These are phyloP conservation scores for Achlya hypogyna DNA, from an alignment of 352 stramenopile species.

Conservation along the genomic window DNA sequence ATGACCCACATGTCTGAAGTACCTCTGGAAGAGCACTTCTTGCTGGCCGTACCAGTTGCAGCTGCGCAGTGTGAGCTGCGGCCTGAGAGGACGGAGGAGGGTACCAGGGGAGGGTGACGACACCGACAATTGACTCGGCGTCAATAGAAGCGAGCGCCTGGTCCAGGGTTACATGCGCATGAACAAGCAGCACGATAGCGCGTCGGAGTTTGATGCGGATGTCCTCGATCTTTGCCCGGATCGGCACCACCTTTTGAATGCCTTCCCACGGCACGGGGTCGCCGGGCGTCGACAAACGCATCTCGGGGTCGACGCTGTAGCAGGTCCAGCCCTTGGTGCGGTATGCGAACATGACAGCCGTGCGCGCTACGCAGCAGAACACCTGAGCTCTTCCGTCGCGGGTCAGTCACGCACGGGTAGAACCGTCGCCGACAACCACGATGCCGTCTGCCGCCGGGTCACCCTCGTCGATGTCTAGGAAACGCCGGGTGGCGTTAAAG, in stretches of 20 bases:
- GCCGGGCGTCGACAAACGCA: constrained; percentile 25
- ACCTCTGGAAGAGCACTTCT: constrained; percentile 37
- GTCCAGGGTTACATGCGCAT: constrained; percentile 66
- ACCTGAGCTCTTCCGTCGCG: background rate
- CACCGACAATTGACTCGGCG: constrained; percentile 44
- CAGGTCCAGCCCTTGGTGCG: constrained; percentile 62
- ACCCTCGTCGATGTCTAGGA: background rate
- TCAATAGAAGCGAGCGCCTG: constrained; percentile 59
- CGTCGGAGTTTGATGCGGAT: constrained; percentile 37
- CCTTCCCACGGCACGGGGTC: constrained; percentile 29
- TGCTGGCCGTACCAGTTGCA: constrained; percentile 80
- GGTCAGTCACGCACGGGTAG: constrained; percentile 40
- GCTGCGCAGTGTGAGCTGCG: background rate
- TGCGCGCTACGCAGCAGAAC: constrained; percentile 33
- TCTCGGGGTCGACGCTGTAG: constrained; percentile 69
- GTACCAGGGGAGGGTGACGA: constrained; percentile 60
- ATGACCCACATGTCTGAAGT: too few relatives aligned
- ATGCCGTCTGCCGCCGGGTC: constrained; percentile 36
- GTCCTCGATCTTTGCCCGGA: constrained; percentile 79
- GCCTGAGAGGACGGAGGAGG: background rate
- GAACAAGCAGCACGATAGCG: constrained; percentile 64
- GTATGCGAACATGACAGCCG: constrained; percentile 66
- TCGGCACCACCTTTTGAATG: constrained; percentile 57
- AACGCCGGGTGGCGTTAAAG: constrained; percentile 58
- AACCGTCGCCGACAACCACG: constrained; percentile 67